Evolutionary conservation across 805 yeast species (phyloP).

Genomic region (Blastobotrys americana): DNA sequence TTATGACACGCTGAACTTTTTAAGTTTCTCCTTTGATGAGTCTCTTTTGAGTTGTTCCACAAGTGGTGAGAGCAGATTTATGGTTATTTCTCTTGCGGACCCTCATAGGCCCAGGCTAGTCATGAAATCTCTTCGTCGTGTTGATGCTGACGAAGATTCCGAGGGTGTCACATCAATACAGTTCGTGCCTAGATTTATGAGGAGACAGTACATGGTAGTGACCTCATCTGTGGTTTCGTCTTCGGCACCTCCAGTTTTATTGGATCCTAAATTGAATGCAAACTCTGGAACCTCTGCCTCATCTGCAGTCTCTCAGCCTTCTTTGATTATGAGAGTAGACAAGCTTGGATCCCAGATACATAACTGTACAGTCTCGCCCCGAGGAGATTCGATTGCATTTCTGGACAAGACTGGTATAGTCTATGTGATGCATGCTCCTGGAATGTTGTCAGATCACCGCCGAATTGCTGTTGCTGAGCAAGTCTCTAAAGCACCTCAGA

Average conservation of each 20-base stretch:
- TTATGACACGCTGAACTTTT: constrained; percentile 70
- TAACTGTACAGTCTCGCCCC: constrained; percentile 65
- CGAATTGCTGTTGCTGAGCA: constrained; percentile 66
- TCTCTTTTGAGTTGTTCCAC: constrained; percentile 69
- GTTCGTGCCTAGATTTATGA: constrained; percentile 59
- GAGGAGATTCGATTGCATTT: constrained; percentile 80
- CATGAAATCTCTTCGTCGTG: constrained; percentile 57
- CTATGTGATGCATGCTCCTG: constrained; percentile 53
- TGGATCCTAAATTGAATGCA: constrained; percentile 48
- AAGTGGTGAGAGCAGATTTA: constrained; percentile 66
- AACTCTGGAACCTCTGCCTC: constrained; percentile 2
- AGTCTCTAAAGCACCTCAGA: constrained; percentile 66
- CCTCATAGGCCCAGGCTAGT: constrained; percentile 58
- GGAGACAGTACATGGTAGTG: constrained; percentile 40
- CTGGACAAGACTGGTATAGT: constrained; percentile 73
- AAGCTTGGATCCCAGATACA: constrained; percentile 81
- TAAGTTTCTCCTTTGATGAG: constrained; percentile 68
- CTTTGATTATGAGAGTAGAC: constrained; percentile 53
- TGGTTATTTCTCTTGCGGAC: constrained; percentile 62
- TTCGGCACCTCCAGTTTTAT: constrained; percentile 59
- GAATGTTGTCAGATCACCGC: constrained; percentile 48
- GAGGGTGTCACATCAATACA: constrained; percentile 84
- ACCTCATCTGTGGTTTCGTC: constrained; percentile 42
- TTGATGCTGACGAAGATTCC: constrained; percentile 62
- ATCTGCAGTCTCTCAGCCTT: constrained; percentile 48